Evolutionary conservation across 2,329 filamentous ascomycete species (phyloP), one percentile per base, ranked within the genome.

Genomic region (Penicillium sp.): DNA sequence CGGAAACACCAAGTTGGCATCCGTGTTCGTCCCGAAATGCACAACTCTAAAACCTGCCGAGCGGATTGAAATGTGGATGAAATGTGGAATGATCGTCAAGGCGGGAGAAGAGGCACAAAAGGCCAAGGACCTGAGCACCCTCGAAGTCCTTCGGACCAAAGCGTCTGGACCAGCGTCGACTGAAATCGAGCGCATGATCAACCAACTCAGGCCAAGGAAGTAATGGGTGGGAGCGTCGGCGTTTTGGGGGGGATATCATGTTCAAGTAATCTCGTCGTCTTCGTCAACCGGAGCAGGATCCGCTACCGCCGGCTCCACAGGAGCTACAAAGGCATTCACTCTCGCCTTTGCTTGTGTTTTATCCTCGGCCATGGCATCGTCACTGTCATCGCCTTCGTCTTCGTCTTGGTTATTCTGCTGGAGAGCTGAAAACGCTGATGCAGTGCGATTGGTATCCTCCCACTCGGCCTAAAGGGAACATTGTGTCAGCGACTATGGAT

Each of bases 41-140:
- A 87, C 86, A 13, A 79, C 80, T 49, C 70, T 95, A 40, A 81
- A 86, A 37, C 78, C 83, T 1, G 81, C 84, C 2, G 88, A 91
- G 63, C 79, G 87, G 3, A 87, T 96, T 49, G 84, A 88, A 60
- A 97, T 99, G 93, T 99, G 92, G 82, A 86, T 96, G 64, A 96
- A 96, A 75, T 97, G 94, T 71, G 93, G 93, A 15, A 84, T 96
- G 85, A 79, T 91, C 37, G 83, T 88, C 23, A 91, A 90, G 74
- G 94, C 94, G 2, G 94, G 89, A 3, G 92, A 97, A 74, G 94
- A 97, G 75, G 93, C 94, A 3, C 81, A 91, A 53, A 90, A 86
- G 75, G 80, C 83, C 53, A 95, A 89, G 72, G 90, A 99, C 68
- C 78, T 84, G 42, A 87, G 86, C 61, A 77, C 86, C n/a, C 85